Conservation (phyloP, 2,329 filamentous ascomycete species). For the Celoporthe dispersa region DNA sequence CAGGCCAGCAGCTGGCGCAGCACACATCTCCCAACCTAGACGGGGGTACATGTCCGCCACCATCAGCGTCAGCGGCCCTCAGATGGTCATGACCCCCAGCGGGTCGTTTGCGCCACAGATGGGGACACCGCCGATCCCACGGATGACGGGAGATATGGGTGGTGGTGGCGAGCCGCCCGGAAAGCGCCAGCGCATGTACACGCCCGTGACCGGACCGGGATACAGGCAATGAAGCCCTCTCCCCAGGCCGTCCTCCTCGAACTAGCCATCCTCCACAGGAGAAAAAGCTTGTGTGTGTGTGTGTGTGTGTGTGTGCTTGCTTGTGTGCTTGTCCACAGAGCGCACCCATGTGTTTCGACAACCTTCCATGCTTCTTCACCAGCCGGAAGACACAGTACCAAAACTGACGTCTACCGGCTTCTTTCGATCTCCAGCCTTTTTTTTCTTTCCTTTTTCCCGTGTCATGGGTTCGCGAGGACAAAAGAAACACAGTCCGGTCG, state of each 20-base stretch:
- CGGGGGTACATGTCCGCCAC: slow-evolving; percentile 42
- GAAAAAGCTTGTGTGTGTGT: background rate
- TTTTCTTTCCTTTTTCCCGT: too few species aligned
- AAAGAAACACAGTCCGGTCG: background rate
- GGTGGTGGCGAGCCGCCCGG: slow-evolving; percentile 49
- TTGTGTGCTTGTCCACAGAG: background rate
- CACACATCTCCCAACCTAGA: slow-evolving; percentile 55
- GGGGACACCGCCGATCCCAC: slow-evolving; percentile 38
- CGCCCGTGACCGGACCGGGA: slow-evolving; percentile 43
- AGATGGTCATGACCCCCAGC: slow-evolving; percentile 43
- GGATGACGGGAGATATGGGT: slow-evolving; percentile 39
- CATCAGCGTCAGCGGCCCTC: slow-evolving; percentile 45
- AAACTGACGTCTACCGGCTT: background rate
- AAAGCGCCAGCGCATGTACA: slow-evolving; percentile 58
- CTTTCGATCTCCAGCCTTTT: background rate
- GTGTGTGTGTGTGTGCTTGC: background rate
- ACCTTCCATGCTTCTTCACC: background rate
- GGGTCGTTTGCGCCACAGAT: slow-evolving; percentile 38
- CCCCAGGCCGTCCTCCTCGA: slow-evolving; percentile 12
- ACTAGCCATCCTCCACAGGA: background rate
- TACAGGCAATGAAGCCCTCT: slow-evolving; percentile 44
- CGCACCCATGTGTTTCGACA: background rate
- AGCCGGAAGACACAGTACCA: background rate
- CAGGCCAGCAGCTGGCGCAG: slow-evolving; percentile 54
- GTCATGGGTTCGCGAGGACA: background rate